Evolutionary conservation across 768 basidiomycete species (phyloP), one percentile per base, ranked within the genome.

Genomic region (Psilocybe tampanensis): DNA sequence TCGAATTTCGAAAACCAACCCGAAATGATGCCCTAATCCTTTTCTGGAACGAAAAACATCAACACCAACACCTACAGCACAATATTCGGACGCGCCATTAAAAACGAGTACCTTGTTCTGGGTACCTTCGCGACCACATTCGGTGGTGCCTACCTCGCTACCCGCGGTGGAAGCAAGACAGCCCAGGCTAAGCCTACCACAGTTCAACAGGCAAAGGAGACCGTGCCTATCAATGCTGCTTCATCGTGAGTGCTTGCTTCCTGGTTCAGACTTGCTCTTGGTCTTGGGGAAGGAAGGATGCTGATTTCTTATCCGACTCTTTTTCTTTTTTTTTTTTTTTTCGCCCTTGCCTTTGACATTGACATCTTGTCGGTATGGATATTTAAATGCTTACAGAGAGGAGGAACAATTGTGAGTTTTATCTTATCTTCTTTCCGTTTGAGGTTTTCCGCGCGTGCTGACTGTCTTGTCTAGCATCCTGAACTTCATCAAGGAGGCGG

Each of bases 401-500:
- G 92, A 94, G 70, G 92, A 91, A 68, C 79, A 86, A 61, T 94
- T 94, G 92, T 94, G 83, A 84, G 69, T 62, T 39, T 33, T 53
- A n/a, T n/a, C n/a, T 56, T 7, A 50, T 34, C n/a, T 49, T 34
- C 58, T 62, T 33, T 19, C 53, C 33, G 19, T 57, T 62, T 66
- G n/a, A 18, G 26, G 8, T n/a, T 9, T 26, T 23, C 54, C n/a
- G 39, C 44, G 21, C 24, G 18, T 55, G 58, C 54, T 54, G 45
- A 55, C 45, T 47, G 17, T 11, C 17, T 1, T 52, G 23, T 51
- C 1, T 59, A 94, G 92, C 70, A 91, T 94, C 75, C 78, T 81
- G 70, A 86, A 86, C 48, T 94, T 90, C 69, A 82, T 93, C 59
- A 85, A 82, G 54, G 90, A 92, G 68, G 91, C 92, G 45, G 92